Base-by-base conservation (phyloP, 2,329 filamentous ascomycete genomes). In the Pyrenochaeta sp. region DNA sequence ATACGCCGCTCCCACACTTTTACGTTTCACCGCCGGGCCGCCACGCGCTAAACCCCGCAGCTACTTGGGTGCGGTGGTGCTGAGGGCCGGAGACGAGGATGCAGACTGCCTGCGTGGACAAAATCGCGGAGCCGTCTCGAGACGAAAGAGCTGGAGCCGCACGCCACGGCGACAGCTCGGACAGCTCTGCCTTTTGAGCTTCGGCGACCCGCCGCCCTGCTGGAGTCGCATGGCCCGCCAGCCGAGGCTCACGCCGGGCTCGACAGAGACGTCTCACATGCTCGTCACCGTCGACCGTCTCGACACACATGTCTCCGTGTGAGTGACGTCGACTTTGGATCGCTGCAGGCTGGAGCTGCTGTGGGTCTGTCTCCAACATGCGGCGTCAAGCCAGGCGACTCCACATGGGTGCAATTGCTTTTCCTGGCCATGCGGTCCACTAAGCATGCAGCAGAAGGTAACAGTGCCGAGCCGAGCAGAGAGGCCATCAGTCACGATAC, bases 1-100 rank as follows among this genome's bases (percentile, higher is more conserved):
- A 31, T 13, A 38, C 31, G 28, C 15, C 44, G 38, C 48, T 51
- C 56, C 43, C 54, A 54, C 51, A 46, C 48, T 48, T 44, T 58
- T 57, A 61, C 49, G 58, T 60, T 55, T 59, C 55, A 61, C 53
- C 42, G 56, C 54, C 51, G 45, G 44, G 43, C 38, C 49, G 29
- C 22, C 23, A 41, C 45, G 31, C 61, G 50, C 63, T 62, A 61
- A 50, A 44, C 61, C 57, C 57, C 61, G 60, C 63, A 60, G 55
- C 45, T n/a, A n/a, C n/a, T 30, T 51, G 19, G 17, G 24, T 41
- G 43, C 37, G 31, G 29, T 29, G 23, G 35, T 15, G 28, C 44
- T 40, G 35, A 37, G 37, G 34, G 14, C 48, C 46, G 54, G 50
- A 28, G 52, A 56, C 41, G 51, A 35, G 37, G 52, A 55, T 51